Base-by-base conservation (phyloP, 768 basidiomycete species). In the Panaeolus cyanescens region DNA sequence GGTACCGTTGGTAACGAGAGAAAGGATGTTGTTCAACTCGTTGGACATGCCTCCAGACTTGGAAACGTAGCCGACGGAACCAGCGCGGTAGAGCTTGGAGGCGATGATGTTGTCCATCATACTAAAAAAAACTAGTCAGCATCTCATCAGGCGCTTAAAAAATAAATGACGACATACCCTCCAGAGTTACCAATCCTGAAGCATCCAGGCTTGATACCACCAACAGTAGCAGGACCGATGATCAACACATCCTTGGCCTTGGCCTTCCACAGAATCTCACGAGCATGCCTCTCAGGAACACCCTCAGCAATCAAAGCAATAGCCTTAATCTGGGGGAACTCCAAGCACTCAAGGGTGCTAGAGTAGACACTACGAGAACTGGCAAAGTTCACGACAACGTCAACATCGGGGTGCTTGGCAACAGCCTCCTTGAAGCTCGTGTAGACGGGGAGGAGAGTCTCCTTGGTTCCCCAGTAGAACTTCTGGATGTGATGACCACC, bases 31-130 rank as follows among this genome's bases (percentile, higher is more conserved):
- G 91, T 99, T 99, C 71, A 99, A 83, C 79, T 99, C 96, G 82
- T 99, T 99, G 70, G 96, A 99, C 96, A 99, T 99, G 77, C 96
- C 96, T 68, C 96, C 96, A 7, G 96, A 98, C 82, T 99, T 99
- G 77, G 95, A 97, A 73, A 99, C 96, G 77, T 99, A 99, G 71
- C 96, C 96, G 69, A 99, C 93, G 12, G 95, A 95, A 59, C 96
- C 96, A 28, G 95, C 82, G 70, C 96, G 95, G 86, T 98, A 99
- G 64, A 99, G 91, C 83, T 98, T 99, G 64, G 95, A 96, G 6
- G 96, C 82, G 72, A 98, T 97, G 80, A 99, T 96, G 84, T 99
- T 99, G 83, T 99, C 96, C 96, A 98, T 97, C 96, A 99, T 99
- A 71, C 93, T 90, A 62, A 20, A 17, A 25, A 10, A 31, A 58